Evolutionary conservation across 2,329 filamentous ascomycete species (phyloP).

Genomic region (Exophiala calicioides): DNA sequence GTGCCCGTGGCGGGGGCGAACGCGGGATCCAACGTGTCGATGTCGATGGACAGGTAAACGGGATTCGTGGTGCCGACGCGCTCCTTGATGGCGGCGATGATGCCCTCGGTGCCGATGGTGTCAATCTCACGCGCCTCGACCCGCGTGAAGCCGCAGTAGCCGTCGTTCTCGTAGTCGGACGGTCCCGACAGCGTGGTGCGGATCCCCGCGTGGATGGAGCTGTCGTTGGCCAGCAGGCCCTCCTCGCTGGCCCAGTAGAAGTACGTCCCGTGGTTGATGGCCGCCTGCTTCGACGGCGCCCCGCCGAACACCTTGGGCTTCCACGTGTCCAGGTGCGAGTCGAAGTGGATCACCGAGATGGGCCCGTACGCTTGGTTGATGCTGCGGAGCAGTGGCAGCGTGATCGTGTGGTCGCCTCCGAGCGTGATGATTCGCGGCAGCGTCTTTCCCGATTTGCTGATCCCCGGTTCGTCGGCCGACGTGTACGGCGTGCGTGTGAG

Average conservation of each 20-base stretch:
- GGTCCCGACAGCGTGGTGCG: conserved; percentile 77
- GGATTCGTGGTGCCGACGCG: conserved; percentile 72
- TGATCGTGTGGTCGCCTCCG: conserved; percentile 48
- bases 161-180: conserved; percentile 81
- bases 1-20: conserved; percentile 60
- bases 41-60: conserved; percentile 82
- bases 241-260: conserved; percentile 81
- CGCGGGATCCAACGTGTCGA: conserved; percentile 83
- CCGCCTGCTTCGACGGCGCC: conserved; percentile 71
- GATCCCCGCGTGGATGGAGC: conserved; percentile 85
- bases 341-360: conserved; percentile 65
- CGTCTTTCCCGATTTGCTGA: conserved; percentile 71
- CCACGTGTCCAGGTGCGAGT: conserved; percentile 66
- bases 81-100: conserved; percentile 75
- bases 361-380: conserved; percentile 68
- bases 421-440: conserved; percentile 80
- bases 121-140: conserved; percentile 74
- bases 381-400: conserved; percentile 55
- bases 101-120: conserved; percentile 68
- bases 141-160: conserved; percentile 81
- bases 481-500: conserved; percentile 71
- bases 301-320: conserved; percentile 85
- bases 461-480: conserved; percentile 65
- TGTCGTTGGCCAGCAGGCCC: conserved; percentile 76
- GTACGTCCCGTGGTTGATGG: conserved; percentile 85